Conservation (phyloP, 176 grass and related monocot species). For the Poa pratensis region DNA sequence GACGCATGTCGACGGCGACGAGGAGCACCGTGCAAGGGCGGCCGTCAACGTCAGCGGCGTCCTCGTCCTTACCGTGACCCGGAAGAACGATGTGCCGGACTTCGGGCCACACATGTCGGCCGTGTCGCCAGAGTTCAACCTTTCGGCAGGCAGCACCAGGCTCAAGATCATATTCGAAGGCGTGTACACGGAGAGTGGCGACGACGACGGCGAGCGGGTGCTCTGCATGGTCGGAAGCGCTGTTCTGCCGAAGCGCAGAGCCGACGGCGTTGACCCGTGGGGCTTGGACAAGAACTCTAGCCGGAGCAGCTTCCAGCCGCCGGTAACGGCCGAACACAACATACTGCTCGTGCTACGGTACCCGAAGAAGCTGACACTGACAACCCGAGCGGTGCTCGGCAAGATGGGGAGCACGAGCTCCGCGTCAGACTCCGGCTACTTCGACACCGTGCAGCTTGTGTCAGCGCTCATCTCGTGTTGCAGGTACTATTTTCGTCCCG, state of each 20-base stretch:
- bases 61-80: slow-evolving; percentile 35
- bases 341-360: slow-evolving; percentile 47
- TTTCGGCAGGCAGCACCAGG: slow-evolving; percentile 45
- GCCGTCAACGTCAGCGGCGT: slow-evolving; percentile 59
- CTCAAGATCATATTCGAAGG: slow-evolving; percentile 54
- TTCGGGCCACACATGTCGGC: neutral
- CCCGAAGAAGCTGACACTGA: slow-evolving; percentile 42
- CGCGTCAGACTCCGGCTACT: slow-evolving; percentile 31
- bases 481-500: slow-evolving; percentile 42
- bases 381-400: slow-evolving; percentile 45
- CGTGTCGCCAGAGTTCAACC: neutral
- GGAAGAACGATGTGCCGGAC: slow-evolving; percentile 34
- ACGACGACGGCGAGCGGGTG: slow-evolving; percentile 38
- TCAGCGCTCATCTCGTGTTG: slow-evolving; percentile 46
- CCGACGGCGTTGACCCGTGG: slow-evolving; percentile 32
- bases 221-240: slow-evolving; percentile 57
- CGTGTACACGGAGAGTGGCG: slow-evolving; percentile 40
- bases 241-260: slow-evolving; percentile 35
- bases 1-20: slow-evolving; percentile 40
- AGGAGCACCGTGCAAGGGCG: neutral
- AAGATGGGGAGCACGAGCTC: slow-evolving; percentile 39
- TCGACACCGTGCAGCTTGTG: slow-evolving; percentile 54
- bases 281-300: slow-evolving; percentile 29
- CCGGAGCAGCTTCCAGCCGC: slow-evolving; percentile 16
- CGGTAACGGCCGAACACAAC: slow-evolving; percentile 24